Conservation (phyloP, 2,329 filamentous ascomycete genomes). For the Aspergillus thermomutatus region DNA sequence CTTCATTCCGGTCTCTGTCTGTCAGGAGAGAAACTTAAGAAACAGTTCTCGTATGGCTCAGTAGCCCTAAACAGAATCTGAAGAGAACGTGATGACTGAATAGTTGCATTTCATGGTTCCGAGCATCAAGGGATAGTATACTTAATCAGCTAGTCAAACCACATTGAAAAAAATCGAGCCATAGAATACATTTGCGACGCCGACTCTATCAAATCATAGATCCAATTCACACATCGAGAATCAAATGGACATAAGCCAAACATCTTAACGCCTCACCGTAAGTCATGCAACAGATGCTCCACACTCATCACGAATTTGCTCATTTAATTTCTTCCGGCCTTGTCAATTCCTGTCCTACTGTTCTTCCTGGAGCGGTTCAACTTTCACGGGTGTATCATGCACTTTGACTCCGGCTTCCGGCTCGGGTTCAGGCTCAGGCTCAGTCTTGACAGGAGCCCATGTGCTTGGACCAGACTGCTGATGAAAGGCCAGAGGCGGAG, state of each 20-base stretch:
- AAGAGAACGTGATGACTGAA: neutral
- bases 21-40: neutral
- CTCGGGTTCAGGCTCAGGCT: conserved; percentile 14
- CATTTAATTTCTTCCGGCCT: neutral
- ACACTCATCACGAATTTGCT: neutral
- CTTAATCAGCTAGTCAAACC: neutral
- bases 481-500: neutral
- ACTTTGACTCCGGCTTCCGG: conserved; percentile 10
- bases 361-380: conserved; percentile 12
- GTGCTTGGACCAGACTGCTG: neutral
- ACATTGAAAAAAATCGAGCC: no score
- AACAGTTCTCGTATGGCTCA: neutral
- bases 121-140: neutral
- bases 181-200: neutral
- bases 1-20: neutral
- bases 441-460: neutral
- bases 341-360: neutral
- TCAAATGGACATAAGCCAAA: neutral
- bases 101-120: neutral
- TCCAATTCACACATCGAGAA: neutral
- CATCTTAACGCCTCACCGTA: neutral
- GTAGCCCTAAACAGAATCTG: neutral
- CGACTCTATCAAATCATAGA: neutral
- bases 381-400: conserved; percentile 20
- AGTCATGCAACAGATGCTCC: neutral